phyloP scores from a whole-genome alignment of 192 early-diverging fungal genomes.

The Phycomyces blakesleeanus region DNA sequence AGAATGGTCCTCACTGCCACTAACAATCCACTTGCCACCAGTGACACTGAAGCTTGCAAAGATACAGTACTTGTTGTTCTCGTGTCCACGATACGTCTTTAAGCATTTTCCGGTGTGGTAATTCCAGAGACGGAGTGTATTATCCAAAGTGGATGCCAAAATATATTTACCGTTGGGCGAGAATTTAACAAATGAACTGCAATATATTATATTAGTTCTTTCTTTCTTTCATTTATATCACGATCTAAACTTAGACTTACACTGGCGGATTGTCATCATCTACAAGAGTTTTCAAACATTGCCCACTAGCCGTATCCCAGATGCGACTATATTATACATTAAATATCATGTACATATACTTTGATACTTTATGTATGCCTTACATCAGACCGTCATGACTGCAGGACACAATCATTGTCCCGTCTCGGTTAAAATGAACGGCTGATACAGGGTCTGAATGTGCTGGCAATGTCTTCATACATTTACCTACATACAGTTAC shows the following conservation, averaged over 20 bases:
- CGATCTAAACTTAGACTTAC: constrained; percentile 45
- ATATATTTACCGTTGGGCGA: constrained; percentile 99
- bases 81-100: constrained; percentile 91
- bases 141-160: constrained; percentile 90
- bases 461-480: constrained; percentile 85
- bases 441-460: constrained; percentile 95
- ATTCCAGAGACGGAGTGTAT: constrained; percentile 92
- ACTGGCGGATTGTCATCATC: constrained; percentile 95
- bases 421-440: constrained; percentile 96
- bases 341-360: background rate
- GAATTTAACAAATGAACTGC: constrained; percentile 91
- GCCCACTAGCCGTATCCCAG: constrained; percentile 97
- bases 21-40: constrained; percentile 93
- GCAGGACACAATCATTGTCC: constrained; percentile 91
- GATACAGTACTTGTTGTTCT: constrained; percentile 89
- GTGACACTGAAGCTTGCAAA: constrained; percentile 94
- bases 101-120: constrained; percentile 92
- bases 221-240: too few species aligned
- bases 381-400: constrained; percentile 96
- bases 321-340: constrained; percentile 65
- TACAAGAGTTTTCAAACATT: constrained; percentile 95
- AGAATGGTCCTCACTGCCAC: constrained; percentile 88
- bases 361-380: constrained; percentile 17
- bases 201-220: background rate
- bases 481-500: constrained; percentile 59